Conservation (phyloP, 495 filamentous ascomycete genomes). For the Neurospora sp. region DNA sequence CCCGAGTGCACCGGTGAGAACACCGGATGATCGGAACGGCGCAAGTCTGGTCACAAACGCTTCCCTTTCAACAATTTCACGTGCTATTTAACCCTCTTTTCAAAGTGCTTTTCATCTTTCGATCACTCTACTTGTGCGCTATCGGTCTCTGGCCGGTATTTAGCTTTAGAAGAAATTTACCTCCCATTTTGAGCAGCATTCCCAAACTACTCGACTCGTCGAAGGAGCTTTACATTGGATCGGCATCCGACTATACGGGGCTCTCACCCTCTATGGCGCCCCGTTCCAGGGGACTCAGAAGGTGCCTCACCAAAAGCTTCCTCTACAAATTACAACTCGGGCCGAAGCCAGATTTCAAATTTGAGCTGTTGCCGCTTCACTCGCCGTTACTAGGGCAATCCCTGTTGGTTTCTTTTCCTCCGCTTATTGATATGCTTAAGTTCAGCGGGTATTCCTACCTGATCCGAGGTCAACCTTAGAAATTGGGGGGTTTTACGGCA, state of each 20-base stretch:
- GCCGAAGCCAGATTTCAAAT: too few relatives aligned
- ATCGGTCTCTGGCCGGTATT: constrained; percentile 63
- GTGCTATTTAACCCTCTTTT: constrained; percentile 65
- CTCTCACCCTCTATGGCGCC: constrained; percentile 52
- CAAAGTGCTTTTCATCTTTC: constrained; percentile 67
- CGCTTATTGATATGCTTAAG: not conserved
- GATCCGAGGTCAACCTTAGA: not conserved
- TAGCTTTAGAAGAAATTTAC: constrained; percentile 42
- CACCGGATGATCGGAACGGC: constrained; percentile 40
- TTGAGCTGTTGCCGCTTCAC: too few relatives aligned
- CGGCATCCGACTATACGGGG: constrained; percentile 42
- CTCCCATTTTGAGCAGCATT: not conserved
- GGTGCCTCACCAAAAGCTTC: too few relatives aligned
- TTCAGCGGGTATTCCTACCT: not conserved
- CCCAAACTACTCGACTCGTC: not conserved
- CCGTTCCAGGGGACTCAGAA: constrained; percentile 24
- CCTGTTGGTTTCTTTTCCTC: not conserved
- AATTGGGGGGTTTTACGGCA: too few relatives aligned
- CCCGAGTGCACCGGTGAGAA: constrained; percentile 47
- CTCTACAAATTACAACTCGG: too few relatives aligned
- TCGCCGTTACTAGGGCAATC: not conserved
- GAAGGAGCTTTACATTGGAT: not conserved
- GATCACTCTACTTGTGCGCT: constrained; percentile 66
- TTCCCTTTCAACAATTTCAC: constrained; percentile 73
- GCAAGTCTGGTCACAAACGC: constrained; percentile 55